These are phyloP conservation scores for Fomitopsis betulina DNA, from an alignment of 1,284 basidiomycete genomes.

Conservation along the genomic window DNA sequence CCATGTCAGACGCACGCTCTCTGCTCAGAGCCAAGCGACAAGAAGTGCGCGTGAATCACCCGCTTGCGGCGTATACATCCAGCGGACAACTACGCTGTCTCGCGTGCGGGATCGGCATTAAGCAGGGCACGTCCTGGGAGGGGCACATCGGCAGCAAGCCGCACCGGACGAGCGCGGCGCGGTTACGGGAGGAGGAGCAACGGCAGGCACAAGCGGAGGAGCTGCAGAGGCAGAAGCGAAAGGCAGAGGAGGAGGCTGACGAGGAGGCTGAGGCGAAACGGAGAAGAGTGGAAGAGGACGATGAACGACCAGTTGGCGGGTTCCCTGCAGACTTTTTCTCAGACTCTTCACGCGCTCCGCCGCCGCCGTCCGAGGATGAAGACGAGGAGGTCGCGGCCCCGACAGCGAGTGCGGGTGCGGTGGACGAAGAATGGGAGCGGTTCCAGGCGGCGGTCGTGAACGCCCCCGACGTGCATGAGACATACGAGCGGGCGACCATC, in stretches of 20 bases:
- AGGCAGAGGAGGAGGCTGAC: conserved; percentile 37
- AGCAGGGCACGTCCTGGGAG: conserved; percentile 78
- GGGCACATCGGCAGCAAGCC: conserved; percentile 78
- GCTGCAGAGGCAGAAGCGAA: conserved; percentile 37
- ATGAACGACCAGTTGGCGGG: conserved; percentile 13
- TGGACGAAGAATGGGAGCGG: conserved; percentile 64
- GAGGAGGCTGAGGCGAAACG: conserved; percentile 11
- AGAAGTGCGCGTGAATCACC: conserved; percentile 66
- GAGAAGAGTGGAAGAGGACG: conserved; percentile 2
- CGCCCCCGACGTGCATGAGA: conserved; percentile 34
- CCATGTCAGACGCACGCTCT: conserved; percentile 70
- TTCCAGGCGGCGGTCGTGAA: conserved; percentile 63
- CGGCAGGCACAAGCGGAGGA: conserved; percentile 24
- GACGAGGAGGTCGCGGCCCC: conserved; percentile 27
- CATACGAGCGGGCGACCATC: conserved; percentile 66
- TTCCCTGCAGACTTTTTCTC: conserved; percentile 79
- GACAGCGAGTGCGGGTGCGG: conserved; percentile 21
- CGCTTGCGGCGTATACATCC: conserved; percentile 62
- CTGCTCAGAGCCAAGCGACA: conserved; percentile 74
- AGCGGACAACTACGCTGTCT: conserved; percentile 65
- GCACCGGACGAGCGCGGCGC: conserved; percentile 61
- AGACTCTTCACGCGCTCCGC: conserved; percentile 54
- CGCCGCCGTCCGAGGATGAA: conserved; percentile 38
- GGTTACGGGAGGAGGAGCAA: conserved; percentile 50
- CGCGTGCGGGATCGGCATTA: conserved; percentile 59